A percentile compares a stretch with the other conserved stretches of the same genome.
These are phyloP conservation scores for Sporisorium graminicola DNA, from an alignment of 1,284 basidiomycete species.

Conservation along the genomic window DNA sequence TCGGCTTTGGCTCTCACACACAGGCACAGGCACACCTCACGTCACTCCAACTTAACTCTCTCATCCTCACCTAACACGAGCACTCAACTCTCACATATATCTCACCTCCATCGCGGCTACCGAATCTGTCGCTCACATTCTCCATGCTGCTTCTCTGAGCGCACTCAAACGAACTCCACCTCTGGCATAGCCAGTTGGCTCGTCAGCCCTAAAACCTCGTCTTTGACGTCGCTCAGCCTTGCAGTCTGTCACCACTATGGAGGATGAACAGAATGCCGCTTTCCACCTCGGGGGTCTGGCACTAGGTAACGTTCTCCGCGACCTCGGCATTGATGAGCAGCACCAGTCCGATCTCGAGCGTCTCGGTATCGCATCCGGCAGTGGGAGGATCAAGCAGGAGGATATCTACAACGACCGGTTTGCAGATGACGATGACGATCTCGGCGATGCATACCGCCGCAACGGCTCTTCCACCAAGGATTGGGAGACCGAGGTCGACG, in stretches of 20 bases:
- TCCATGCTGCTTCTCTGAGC: slow-evolving; percentile 13
- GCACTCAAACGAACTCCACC: background rate
- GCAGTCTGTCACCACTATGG: slow-evolving; percentile 41
- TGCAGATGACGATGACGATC: slow-evolving; percentile 63
- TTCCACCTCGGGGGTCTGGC: slow-evolving; percentile 66
- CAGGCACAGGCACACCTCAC: too few relatives aligned
- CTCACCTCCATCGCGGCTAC: background rate
- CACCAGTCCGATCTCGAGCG: slow-evolving; percentile 50
- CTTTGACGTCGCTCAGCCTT: background rate
- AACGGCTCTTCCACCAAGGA: slow-evolving; percentile 47
- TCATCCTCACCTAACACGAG: background rate
- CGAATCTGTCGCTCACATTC: background rate
- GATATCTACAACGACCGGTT: slow-evolving; percentile 68
- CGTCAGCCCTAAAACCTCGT: background rate
- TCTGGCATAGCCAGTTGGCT: slow-evolving; percentile 34
- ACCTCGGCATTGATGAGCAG: slow-evolving; percentile 64
- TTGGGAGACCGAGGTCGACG: slow-evolving; percentile 57
- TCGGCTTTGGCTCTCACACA: slow-evolving; percentile 6
- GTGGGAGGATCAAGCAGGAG: slow-evolving; percentile 56
- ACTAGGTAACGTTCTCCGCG: slow-evolving; percentile 66
- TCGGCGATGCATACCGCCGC: slow-evolving; percentile 28
- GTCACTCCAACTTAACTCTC: background rate
- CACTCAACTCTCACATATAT: background rate
- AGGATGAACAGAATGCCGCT: slow-evolving; percentile 64
- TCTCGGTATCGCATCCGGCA: slow-evolving; percentile 49